A percentile compares a stretch with the other conserved stretches of the same genome.
Evolutionary conservation across 1,284 basidiomycete species (phyloP).

Genomic region (Cerioporus squamosus): DNA sequence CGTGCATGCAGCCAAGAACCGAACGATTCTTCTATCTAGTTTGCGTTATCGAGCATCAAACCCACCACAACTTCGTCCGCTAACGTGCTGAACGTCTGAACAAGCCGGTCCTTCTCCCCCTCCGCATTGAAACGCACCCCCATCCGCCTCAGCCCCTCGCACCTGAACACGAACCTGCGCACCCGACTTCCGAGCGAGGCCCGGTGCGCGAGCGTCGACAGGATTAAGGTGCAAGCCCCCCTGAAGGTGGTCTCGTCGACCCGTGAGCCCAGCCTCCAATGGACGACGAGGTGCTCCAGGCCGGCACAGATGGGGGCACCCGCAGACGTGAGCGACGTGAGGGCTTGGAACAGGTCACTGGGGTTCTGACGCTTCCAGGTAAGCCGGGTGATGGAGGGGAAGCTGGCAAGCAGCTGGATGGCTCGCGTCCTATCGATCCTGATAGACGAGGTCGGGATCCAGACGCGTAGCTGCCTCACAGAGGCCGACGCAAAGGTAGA

Average conservation of each 20-base stretch:
- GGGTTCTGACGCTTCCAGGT: neutral
- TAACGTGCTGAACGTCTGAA: neutral
- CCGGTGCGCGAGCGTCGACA: neutral
- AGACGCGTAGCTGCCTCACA: neutral
- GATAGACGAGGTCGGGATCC: neutral
- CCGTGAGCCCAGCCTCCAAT: neutral
- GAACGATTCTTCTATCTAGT: no score
- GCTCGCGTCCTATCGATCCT: neutral
- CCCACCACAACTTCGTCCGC: neutral
- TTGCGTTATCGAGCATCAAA: no score
- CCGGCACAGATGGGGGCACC: conserved; percentile 1
- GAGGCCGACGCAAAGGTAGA: neutral
- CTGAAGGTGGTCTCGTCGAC: neutral
- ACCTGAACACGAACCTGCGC: neutral
- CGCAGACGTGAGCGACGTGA: neutral
- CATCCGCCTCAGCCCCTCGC: neutral
- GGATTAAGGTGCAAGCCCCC: neutral
- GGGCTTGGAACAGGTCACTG: neutral
- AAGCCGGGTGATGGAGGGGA: conserved; percentile 3
- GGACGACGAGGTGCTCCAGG: conserved; percentile 1
- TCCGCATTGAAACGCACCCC: neutral
- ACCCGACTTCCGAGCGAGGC: neutral
- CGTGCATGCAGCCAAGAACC: no score
- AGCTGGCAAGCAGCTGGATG: neutral
- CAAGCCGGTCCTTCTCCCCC: neutral